These are phyloP conservation scores for Talaromyces adpressus DNA, from an alignment of 495 filamentous ascomycete genomes.

Conservation along the genomic window DNA sequence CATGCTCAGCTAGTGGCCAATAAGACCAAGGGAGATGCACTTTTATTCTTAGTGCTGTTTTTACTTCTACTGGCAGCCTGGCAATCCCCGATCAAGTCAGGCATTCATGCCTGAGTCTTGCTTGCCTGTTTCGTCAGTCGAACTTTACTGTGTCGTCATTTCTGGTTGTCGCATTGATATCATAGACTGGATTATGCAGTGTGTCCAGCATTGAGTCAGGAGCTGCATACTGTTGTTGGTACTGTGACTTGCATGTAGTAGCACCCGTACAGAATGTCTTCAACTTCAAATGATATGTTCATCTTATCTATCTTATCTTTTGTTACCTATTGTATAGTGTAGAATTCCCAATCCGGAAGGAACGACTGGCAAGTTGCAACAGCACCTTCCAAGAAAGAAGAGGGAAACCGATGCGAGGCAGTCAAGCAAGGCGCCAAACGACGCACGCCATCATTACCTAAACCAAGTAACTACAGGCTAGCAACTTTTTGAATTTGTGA, in stretches of 20 bases:
- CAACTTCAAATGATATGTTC: too few species aligned
- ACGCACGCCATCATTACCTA: not conserved
- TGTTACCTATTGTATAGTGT: too few species aligned
- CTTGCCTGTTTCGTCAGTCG: not conserved
- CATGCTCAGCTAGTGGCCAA: constrained; percentile 6
- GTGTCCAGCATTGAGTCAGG: not conserved
- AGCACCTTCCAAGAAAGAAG: not conserved
- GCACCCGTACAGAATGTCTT: not conserved
- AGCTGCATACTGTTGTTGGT: not conserved
- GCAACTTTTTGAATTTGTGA: not conserved
- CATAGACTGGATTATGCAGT: not conserved
- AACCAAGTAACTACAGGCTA: not conserved
- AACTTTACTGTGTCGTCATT: not conserved
- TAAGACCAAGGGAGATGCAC: not conserved
- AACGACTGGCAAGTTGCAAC: not conserved
- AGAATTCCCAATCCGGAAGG: not conserved
- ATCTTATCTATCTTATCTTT: not conserved
- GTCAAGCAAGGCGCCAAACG: not conserved
- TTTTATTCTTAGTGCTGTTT: too few species aligned
- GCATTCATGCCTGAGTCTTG: constrained; percentile 2
- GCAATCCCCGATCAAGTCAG: not conserved
- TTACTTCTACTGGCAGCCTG: too few species aligned
- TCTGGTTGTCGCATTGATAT: not conserved
- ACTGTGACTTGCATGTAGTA: not conserved
- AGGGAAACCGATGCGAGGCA: not conserved